Evolutionary conservation across 169 alveolate species (phyloP), one percentile per base, ranked within the genome.

Genomic region (Cyclospora cayetanensis): DNA sequence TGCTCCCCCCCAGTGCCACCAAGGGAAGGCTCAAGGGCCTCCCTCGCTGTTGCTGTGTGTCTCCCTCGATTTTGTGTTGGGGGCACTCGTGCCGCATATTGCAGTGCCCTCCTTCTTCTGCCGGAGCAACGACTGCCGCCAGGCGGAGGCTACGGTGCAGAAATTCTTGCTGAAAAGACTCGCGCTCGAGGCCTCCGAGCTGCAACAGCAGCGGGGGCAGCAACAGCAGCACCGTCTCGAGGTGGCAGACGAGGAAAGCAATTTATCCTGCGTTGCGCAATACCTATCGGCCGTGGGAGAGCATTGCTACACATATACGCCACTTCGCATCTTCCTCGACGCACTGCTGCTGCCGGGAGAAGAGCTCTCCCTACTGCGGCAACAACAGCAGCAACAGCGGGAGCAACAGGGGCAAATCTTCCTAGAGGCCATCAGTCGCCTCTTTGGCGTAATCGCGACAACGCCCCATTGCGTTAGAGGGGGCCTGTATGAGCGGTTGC

Each of bases 61-160:
- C 37, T 39, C 60, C 55, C 37, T 55, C 65, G 52, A 50, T 25
- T 79, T 79, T 42, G 52, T 79, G 0, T 46, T 79, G 39, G 46
- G 12, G 70, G 25, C 72, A 22, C 72, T 79, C 11, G 53, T 79
- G 4, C 89, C 72, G 31, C 52, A 46, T 35, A 34, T 79, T 31
- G 41, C 74, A 1, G 68, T 55, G 34, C 34, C 74, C 42, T 34
- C 37, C 18, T 31, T 79, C 43, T 79, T 41, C 52, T 18, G 53
- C 27, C 68, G 89, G 34, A 50, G 89, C 89, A 79, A 55, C 72
- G 72, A 79, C 50, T 41, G 89, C 89, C 43, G 35, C 68, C 5
- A 41, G 25, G 89, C 55, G 2, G 89, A 79, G 89, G 27, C 15
- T 20, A 27, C 50, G 3, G 90, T 52, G 29, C 55, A 60, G 37